Evolutionary conservation across 139 green algal species (phyloP).

Genomic region (Marvania coccoides): DNA sequence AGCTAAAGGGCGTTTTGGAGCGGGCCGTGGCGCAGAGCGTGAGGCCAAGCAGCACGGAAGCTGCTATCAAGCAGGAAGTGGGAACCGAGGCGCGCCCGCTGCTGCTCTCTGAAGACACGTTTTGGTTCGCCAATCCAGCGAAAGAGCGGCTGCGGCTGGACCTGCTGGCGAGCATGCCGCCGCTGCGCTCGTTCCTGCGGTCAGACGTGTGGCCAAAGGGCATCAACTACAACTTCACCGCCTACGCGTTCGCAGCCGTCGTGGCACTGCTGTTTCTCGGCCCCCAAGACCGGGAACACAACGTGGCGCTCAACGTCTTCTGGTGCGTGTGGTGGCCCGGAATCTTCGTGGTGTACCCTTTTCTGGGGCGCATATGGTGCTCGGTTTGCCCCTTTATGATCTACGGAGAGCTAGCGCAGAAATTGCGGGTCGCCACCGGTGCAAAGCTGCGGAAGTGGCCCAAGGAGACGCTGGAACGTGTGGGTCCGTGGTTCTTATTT

Average conservation of each 20-base stretch:
- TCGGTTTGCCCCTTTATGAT: conserved; percentile 83
- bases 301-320: conserved; percentile 67
- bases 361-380: conserved; percentile 75
- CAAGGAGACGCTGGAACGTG: conserved; percentile 19
- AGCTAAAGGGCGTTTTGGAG: conserved; percentile 52
- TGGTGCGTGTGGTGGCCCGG: conserved; percentile 75
- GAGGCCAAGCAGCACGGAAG: no score
- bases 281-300: conserved; percentile 61
- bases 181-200: conserved; percentile 41
- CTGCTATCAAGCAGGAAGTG: neutral
- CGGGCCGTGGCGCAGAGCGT: conserved; percentile 49
- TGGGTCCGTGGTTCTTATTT: neutral
- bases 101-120: conserved; percentile 30
- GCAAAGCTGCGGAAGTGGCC: conserved; percentile 68
- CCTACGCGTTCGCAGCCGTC: conserved; percentile 33
- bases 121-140: conserved; percentile 44
- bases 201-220: conserved; percentile 47
- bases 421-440: conserved; percentile 7
- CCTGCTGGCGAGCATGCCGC: conserved; percentile 35
- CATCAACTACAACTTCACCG: conserved; percentile 60
- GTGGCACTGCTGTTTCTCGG: conserved; percentile 52
- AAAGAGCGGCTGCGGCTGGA: conserved; percentile 41
- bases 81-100: neutral
- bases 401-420: conserved; percentile 7
- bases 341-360: conserved; percentile 66